These are phyloP conservation scores for Malus hybrid DNA, from an alignment of 331 rosid species.

Conservation along the genomic window DNA sequence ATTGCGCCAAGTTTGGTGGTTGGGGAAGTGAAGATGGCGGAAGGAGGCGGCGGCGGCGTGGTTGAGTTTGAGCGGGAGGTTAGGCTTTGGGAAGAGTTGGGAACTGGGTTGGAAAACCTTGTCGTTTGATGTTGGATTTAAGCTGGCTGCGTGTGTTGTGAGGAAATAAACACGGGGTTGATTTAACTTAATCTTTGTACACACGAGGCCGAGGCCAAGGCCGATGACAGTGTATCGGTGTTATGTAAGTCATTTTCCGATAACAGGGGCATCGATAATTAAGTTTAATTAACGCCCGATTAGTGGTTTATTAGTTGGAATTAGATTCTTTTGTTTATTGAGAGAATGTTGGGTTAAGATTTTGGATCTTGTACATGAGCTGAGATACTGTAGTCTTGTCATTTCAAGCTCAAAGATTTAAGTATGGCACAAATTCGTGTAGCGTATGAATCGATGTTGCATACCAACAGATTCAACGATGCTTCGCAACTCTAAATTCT, in stretches of 20 bases:
- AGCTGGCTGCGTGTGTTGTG: neutral
- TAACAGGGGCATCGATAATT: too few relatives aligned
- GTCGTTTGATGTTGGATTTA: conserved; percentile 32
- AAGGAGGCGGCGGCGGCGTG: conserved; percentile 26
- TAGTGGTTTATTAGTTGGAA: too few relatives aligned
- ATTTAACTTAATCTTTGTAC: neutral
- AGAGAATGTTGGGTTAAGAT: too few relatives aligned
- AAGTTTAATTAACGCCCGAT: too few relatives aligned
- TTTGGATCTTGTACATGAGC: too few relatives aligned
- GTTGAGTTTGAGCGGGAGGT: conserved; percentile 40
- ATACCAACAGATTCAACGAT: neutral
- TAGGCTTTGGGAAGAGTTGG: conserved; percentile 43
- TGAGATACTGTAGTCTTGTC: too few relatives aligned
- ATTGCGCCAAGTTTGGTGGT: conserved; percentile 28
- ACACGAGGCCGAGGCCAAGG: too few relatives aligned
- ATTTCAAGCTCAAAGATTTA: too few relatives aligned
- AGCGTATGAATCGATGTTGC: neutral
- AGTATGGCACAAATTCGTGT: too few relatives aligned
- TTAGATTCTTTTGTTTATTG: too few relatives aligned
- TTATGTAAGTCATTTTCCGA: too few relatives aligned
- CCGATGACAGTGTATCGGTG: too few relatives aligned
- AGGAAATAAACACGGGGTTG: neutral
- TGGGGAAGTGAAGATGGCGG: conserved; percentile 47
- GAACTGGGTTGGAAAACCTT: conserved; percentile 32
- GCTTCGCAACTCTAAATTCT: neutral